Evolutionary conservation across 2,329 filamentous ascomycete genomes (phyloP), one percentile per base, ranked within the genome.

Genomic region (Epichloe coenophiala): DNA sequence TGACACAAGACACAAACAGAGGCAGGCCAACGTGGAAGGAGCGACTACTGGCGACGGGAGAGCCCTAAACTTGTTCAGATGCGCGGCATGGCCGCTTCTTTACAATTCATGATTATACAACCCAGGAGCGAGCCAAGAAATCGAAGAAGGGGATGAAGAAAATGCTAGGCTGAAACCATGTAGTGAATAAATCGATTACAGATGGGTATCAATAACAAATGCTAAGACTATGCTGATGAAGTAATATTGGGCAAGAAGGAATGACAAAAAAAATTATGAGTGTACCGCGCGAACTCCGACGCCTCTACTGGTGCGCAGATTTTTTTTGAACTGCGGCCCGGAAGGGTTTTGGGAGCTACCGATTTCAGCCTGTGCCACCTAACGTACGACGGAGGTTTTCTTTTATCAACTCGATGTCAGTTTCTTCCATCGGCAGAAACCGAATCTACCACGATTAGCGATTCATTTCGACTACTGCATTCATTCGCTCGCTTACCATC

Each of bases 401-500:
- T 59, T 78, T 81, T 38, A 81, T 70, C 2, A 71, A 69, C 45
- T 78, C 74, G 12, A 83, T 66, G 39, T 81, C 76, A 45, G 71
- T 69, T 13, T 79, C 74, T 45, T 83, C 80, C 70, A 86, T 72
- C 38, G 73, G 75, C 21, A 84, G 65, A 60, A 86, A 86, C n/a
- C 75, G 77, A 55, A 86, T 83, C 80, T 84, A 54, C 23, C 35
- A 39, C 27, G 47, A 39, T 61, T 49, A 64, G 57, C 40, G 51
- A 15, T 4, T 11, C 15, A 15, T 19, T 41, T 48, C 40, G 19
- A 9, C n/a, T 15, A 11, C 9, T 27, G 33, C 27, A 47, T 12
- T n/a, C n/a, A 42, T 19, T 21, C 17, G n/a, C 46, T 47, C 23
- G 37, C 78, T 68, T 72, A 91, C 86, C 67, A 88, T 74, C 57